phyloP scores from a whole-genome alignment of 2,329 filamentous ascomycete species.

The Ceratocystis smalleyi region DNA sequence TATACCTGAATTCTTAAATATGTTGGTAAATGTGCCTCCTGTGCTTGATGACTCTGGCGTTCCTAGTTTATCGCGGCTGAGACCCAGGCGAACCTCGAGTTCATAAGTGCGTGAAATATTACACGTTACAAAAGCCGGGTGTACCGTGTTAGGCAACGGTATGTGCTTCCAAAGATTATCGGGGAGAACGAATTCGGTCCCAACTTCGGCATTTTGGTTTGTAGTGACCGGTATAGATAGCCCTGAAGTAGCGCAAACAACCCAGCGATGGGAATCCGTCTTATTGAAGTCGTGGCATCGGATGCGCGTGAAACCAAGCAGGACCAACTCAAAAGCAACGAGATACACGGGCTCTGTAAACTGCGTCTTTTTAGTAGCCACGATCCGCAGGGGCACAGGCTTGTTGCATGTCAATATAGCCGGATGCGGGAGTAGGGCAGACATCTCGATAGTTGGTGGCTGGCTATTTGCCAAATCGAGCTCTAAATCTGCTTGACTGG shows the following conservation, averaged over 20 bases:
- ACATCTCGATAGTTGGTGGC: slow-evolving; percentile 58
- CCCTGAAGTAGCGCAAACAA: slow-evolving; percentile 55
- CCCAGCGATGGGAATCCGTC: slow-evolving; percentile 57
- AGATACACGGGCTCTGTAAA: slow-evolving; percentile 57
- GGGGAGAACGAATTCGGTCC: slow-evolving; percentile 55
- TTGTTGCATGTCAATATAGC: slow-evolving; percentile 81
- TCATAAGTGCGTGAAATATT: slow-evolving; percentile 74
- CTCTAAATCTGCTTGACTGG: slow-evolving; percentile 1
- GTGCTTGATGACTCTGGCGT: background rate
- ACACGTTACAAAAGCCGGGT: slow-evolving; percentile 76
- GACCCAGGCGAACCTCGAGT: slow-evolving; percentile 63
- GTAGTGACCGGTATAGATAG: slow-evolving; percentile 56
- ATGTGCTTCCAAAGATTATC: slow-evolving; percentile 55
- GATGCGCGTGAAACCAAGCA: slow-evolving; percentile 66
- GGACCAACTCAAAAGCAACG: slow-evolving; percentile 62
- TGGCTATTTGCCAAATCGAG: slow-evolving; percentile 16
- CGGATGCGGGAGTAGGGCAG: slow-evolving; percentile 70
- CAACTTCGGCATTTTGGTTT: slow-evolving; percentile 37
- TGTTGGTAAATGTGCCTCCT: background rate
- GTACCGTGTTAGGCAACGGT: slow-evolving; percentile 67
- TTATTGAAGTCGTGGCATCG: slow-evolving; percentile 60
- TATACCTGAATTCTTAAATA: slow-evolving; percentile 7
- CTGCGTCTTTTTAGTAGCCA: slow-evolving; percentile 60
- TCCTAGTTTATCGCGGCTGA: slow-evolving; percentile 50
- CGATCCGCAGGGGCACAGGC: slow-evolving; percentile 61